These are phyloP conservation scores for Musa acuminata DNA, from an alignment of 176 grass and related monocot species.

Conservation along the genomic window DNA sequence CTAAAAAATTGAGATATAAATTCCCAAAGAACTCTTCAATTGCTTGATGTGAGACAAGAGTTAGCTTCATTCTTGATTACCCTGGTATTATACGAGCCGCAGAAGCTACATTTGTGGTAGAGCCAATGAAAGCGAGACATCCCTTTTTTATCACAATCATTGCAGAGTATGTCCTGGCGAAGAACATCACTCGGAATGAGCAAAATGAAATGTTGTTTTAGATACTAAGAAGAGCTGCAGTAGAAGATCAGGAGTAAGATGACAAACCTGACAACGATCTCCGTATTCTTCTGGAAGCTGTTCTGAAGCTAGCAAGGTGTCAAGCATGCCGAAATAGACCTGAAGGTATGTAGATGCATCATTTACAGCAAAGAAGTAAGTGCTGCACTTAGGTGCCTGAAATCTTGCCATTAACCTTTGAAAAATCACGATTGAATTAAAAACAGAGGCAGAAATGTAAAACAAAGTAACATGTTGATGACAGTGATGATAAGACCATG, in stretches of 20 bases:
- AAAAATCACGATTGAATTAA: not conserved
- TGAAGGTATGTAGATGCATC: constrained; percentile 15
- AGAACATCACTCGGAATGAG: not conserved
- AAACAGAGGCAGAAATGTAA: too few relatives aligned
- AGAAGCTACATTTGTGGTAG: constrained; percentile 66
- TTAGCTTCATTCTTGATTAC: constrained; percentile 51
- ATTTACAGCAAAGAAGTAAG: not conserved
- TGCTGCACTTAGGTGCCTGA: not conserved
- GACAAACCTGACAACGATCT: constrained; percentile 47
- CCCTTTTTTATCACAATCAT: constrained; percentile 69
- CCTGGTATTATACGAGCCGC: constrained; percentile 70
- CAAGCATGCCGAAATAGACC: constrained; percentile 95
- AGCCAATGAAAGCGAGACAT: constrained; percentile 64
- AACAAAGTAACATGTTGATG: too few relatives aligned
- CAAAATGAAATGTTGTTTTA: not conserved
- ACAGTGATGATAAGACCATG: too few relatives aligned
- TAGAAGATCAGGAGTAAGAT: not conserved
- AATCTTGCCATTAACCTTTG: not conserved
- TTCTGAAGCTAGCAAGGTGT: constrained; percentile 61
- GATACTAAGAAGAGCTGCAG: not conserved
- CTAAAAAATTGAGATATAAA: too few relatives aligned
- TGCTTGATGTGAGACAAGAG: constrained; percentile 39
- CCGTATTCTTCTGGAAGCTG: constrained; percentile 67
- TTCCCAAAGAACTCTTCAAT: not conserved
- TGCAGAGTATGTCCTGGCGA: constrained; percentile 70